Conservation (phyloP, 345 rosid species). For the Erodium maritimum region DNA sequence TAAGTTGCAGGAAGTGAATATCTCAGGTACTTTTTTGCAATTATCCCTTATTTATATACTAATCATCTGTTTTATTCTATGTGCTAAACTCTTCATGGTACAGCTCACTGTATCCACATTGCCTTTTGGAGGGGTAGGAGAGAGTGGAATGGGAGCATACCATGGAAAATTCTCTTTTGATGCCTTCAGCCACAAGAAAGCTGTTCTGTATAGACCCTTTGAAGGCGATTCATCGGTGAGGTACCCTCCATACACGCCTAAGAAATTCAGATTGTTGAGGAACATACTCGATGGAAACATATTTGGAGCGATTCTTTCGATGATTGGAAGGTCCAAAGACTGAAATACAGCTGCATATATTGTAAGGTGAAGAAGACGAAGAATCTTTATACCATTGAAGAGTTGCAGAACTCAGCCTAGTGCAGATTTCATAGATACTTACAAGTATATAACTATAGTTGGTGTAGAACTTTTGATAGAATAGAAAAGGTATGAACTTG, state of each 20-base stretch:
- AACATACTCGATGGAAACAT: constrained; percentile 40
- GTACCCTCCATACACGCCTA: constrained; percentile 67
- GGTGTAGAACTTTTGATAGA: too few relatives aligned
- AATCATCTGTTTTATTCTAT: too few relatives aligned
- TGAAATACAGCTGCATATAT: too few relatives aligned
- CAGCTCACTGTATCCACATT: constrained; percentile 46
- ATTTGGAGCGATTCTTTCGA: constrained; percentile 33
- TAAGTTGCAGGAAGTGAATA: too few relatives aligned
- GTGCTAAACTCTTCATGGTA: constrained; percentile 2
- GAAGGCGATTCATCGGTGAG: constrained; percentile 44
- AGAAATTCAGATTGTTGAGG: constrained; percentile 38
- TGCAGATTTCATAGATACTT: too few relatives aligned
- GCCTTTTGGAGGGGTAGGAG: constrained; percentile 94
- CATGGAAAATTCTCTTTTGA: constrained; percentile 85
- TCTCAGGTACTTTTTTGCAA: too few relatives aligned
- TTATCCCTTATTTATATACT: too few relatives aligned
- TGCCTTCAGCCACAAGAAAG: constrained; percentile 83
- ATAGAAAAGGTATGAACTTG: too few relatives aligned
- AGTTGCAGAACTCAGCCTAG: too few relatives aligned
- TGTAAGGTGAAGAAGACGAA: too few relatives aligned
- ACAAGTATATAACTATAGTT: too few relatives aligned
- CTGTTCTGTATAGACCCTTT: constrained; percentile 54
- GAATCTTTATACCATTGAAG: too few relatives aligned
- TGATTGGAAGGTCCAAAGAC: constrained; percentile 31
- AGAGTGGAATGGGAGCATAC: constrained; percentile 80